These are phyloP conservation scores for Podaxis sp. DNA, from an alignment of 768 basidiomycete species.

Conservation along the genomic window DNA sequence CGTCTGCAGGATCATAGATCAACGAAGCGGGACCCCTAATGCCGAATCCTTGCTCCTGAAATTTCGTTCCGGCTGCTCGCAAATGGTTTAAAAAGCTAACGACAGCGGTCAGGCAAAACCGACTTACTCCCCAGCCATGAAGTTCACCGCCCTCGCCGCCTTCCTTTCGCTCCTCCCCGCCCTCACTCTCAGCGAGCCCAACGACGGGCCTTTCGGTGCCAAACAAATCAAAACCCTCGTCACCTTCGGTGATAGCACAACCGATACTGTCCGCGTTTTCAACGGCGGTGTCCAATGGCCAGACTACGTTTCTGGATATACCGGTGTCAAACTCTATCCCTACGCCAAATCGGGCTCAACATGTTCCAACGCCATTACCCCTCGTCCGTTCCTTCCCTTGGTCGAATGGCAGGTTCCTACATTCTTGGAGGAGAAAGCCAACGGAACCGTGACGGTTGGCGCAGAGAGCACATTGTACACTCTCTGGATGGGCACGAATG, in stretches of 20 bases:
- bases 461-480: slow-evolving; percentile 57
- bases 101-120: not conserved
- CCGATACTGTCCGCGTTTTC: slow-evolving; percentile 42
- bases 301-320: slow-evolving; percentile 56
- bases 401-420: slow-evolving; percentile 57
- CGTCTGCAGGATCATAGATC: no score
- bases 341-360: slow-evolving; percentile 65
- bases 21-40: not conserved
- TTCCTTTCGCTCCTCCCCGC: not conserved
- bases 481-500: slow-evolving; percentile 70
- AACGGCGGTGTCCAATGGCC: slow-evolving; percentile 59
- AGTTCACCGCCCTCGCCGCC: not conserved
- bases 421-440: slow-evolving; percentile 43
- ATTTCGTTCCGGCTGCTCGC: not conserved
- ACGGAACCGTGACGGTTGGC: slow-evolving; percentile 40
- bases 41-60: not conserved
- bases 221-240: slow-evolving; percentile 60
- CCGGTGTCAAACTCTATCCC: slow-evolving; percentile 50
- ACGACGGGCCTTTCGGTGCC: not conserved
- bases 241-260: slow-evolving; percentile 69
- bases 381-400: slow-evolving; percentile 55
- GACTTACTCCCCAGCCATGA: not conserved
- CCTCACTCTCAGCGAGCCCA: not conserved
- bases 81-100: not conserved
- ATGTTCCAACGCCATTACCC: slow-evolving; percentile 63